phyloP scores from a whole-genome alignment of 2,329 filamentous ascomycete species.

The Ophiosphaerella korrae region DNA sequence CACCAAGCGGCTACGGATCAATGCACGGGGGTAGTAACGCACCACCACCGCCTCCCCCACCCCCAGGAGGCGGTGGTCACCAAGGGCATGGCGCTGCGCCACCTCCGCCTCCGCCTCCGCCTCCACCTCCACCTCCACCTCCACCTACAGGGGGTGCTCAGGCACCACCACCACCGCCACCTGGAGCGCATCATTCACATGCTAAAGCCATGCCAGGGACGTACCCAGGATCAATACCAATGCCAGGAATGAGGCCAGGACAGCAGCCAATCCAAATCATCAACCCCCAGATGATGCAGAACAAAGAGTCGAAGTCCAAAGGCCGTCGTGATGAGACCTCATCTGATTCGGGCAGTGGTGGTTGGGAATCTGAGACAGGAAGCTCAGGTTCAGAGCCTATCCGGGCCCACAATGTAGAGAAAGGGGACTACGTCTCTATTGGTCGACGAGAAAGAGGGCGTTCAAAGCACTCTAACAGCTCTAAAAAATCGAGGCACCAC shows the following conservation, averaged over 20 bases:
- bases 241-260: slow-evolving; percentile 11
- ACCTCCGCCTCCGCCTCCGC: slow-evolving; percentile 1
- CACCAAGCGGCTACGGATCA: not conserved
- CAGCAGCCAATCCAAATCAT: slow-evolving; percentile 11
- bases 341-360: slow-evolving; percentile 22
- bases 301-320: slow-evolving; percentile 23
- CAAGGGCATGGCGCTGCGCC: not conserved
- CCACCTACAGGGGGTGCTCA: not conserved
- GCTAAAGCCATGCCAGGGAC: slow-evolving; percentile 20
- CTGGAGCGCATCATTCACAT: slow-evolving; percentile 10
- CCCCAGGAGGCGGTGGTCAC: slow-evolving; percentile 1
- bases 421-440: slow-evolving; percentile 21
- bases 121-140: slow-evolving; percentile 10
- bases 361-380: slow-evolving; percentile 21
- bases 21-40: slow-evolving; percentile 5
- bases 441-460: slow-evolving; percentile 18
- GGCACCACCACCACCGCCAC: slow-evolving; percentile 3
- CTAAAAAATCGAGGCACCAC: slow-evolving; percentile 13
- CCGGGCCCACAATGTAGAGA: slow-evolving; percentile 23
- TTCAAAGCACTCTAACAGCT: slow-evolving; percentile 13
- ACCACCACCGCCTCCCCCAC: slow-evolving; percentile 17
- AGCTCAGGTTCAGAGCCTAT: slow-evolving; percentile 19
- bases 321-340: slow-evolving; percentile 5
- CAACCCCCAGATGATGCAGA: slow-evolving; percentile 11
- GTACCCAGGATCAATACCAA: slow-evolving; percentile 13